These are phyloP conservation scores for Penicillium palitans DNA, from an alignment of 2,329 filamentous ascomycete genomes.

Conservation along the genomic window DNA sequence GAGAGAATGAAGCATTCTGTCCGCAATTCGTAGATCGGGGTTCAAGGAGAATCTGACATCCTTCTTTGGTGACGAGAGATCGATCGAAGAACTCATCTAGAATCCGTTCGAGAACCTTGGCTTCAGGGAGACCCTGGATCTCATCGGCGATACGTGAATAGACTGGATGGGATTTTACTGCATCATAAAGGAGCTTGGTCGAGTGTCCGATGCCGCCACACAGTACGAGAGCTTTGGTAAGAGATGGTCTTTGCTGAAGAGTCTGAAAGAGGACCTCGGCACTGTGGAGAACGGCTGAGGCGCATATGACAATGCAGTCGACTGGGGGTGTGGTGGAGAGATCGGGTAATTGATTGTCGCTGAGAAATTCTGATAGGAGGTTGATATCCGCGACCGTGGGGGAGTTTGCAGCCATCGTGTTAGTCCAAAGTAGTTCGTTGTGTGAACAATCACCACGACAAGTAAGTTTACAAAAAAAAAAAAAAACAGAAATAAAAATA, in stretches of 20 bases:
- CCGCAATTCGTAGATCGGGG: slow-evolving; percentile 51
- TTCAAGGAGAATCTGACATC: slow-evolving; percentile 43
- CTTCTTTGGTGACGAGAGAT: slow-evolving; percentile 21
- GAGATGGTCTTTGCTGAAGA: slow-evolving; percentile 30
- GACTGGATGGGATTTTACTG: slow-evolving; percentile 35
- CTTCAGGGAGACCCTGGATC: slow-evolving; percentile 42
- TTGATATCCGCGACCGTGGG: slow-evolving; percentile 4
- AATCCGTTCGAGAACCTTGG: slow-evolving; percentile 42
- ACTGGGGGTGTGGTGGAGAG: slow-evolving; percentile 20
- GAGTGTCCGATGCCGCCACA: slow-evolving; percentile 51
- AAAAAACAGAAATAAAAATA: neutral
- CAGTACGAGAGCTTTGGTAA: slow-evolving; percentile 42
- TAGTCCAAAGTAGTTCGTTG: neutral
- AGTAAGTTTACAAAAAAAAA: neutral
- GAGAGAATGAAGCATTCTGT: slow-evolving; percentile 44
- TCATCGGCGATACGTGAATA: slow-evolving; percentile 32
- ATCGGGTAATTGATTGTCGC: slow-evolving; percentile 5
- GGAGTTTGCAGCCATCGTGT: neutral
- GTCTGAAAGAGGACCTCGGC: slow-evolving; percentile 39
- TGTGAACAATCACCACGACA: neutral
- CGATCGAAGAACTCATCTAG: slow-evolving; percentile 29
- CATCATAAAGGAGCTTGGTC: slow-evolving; percentile 45
- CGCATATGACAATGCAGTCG: slow-evolving; percentile 45
- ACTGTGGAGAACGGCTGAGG: slow-evolving; percentile 40
- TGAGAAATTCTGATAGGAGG: slow-evolving; percentile 29